Evolutionary conservation across 2,329 filamentous ascomycete species (phyloP), one percentile per base, ranked within the genome.

Genomic region (Coniella lustricola): DNA sequence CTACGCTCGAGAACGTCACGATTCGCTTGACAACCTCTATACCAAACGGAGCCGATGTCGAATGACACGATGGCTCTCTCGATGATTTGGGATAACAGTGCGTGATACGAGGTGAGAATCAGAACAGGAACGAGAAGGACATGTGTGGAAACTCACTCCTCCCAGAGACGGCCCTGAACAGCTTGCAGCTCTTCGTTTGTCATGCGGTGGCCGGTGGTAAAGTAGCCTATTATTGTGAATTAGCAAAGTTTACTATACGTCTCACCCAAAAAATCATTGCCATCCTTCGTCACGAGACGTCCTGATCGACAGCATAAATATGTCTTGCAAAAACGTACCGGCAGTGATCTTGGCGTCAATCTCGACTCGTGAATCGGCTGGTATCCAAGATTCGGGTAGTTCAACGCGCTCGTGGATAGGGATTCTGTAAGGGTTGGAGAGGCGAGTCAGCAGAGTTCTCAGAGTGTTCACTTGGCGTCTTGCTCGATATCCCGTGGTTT

Each of bases 301-400:
- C n/a, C n/a, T n/a, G n/a, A n/a, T n/a, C n/a, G n/a, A n/a, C n/a
- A n/a, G n/a, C n/a, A n/a, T n/a, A n/a, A n/a, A n/a, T n/a, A n/a
- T n/a, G n/a, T n/a, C n/a, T n/a, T n/a, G n/a, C n/a, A n/a, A n/a
- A 31, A 48, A 70, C 81, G 68, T 70, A 89, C 86, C 93, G 52
- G 91, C 90, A 59, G 91, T 93, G 63, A 97, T 96, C 74, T 97
- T 97, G 51, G 93, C 93, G 67, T 97, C 93, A 62, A 97, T 98
- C 67, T 98, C 93, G n/a, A 97, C 93, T 56, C 91, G 77, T 46
- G 90, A 95, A 68, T 97, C 93, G 54, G 84, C 87, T 12, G 93
- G 93, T 59, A 97, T 96, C 79, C 93, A 82, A 29, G 93, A 86
- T 56, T 95, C 89, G 3, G 91, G 93, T 55, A 97, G 88, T 52